Conservation (phyloP, 192 early-diverging fungal species). For the Pecoramyces ruminantium region DNA sequence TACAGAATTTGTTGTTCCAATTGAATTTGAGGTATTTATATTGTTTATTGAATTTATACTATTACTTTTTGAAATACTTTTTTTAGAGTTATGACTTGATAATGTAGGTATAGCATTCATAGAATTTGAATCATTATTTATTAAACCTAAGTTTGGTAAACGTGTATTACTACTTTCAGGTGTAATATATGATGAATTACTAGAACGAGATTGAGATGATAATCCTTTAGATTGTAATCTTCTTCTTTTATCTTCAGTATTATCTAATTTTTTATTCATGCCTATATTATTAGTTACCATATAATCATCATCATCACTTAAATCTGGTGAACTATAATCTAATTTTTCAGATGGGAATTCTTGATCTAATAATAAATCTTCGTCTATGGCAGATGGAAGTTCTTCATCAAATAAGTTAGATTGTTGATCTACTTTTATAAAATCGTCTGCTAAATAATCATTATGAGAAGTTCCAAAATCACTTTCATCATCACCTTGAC, state of each 20-base stretch:
- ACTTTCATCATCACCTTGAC: background rate
- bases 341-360: conserved; percentile 25
- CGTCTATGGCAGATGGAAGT: background rate
- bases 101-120: background rate
- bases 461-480: conserved; percentile 6
- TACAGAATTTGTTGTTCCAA: background rate
- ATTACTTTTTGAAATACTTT: background rate
- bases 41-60: background rate
- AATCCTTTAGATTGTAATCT: background rate
- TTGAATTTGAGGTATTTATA: background rate
- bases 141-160: background rate
- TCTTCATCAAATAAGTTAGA: background rate
- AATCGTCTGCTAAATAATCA: background rate
- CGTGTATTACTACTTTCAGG: background rate
- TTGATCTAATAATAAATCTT: background rate
- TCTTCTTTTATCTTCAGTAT: conserved; percentile 8
- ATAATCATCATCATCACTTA: conserved; percentile 8
- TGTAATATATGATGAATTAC: background rate
- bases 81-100: background rate
- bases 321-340: conserved; percentile 1
- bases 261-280: conserved; percentile 4
- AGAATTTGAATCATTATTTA: background rate
- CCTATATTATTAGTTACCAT: background rate
- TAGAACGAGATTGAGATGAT: background rate
- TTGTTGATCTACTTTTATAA: background rate